Percentiles rank a stretch among this genome's conserved stretches.
These are phyloP conservation scores for Calonectria henricotiae DNA, from an alignment of 2,329 filamentous ascomycete genomes.

Conservation along the genomic window DNA sequence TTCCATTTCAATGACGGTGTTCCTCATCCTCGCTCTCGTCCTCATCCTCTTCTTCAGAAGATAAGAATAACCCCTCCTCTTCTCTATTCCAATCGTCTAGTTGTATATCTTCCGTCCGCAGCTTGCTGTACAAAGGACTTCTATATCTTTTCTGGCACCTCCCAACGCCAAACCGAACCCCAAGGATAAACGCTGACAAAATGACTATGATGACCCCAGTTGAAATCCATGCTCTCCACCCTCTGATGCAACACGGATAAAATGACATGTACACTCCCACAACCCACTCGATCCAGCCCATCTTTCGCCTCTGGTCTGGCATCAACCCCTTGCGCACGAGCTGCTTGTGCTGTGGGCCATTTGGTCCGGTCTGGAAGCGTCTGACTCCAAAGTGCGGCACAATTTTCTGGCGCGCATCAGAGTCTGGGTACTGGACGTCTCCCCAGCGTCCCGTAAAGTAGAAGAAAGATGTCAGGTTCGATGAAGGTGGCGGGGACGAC, in stretches of 20 bases:
- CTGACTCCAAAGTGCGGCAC: conserved; percentile 55
- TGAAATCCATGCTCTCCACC: conserved; percentile 56
- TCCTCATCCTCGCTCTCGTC: conserved; percentile 6
- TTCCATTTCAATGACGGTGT: not conserved
- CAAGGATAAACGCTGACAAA: conserved; percentile 34
- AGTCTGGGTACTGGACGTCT: conserved; percentile 53
- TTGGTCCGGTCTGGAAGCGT: conserved; percentile 55
- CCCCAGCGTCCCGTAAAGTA: conserved; percentile 58
- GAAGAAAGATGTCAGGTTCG: conserved; percentile 57
- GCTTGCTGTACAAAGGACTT: conserved; percentile 44
- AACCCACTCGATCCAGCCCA: conserved; percentile 53
- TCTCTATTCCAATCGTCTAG: conserved; percentile 59
- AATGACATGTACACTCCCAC: conserved; percentile 51
- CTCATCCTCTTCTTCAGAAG: conserved; percentile 38
- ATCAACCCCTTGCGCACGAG: conserved; percentile 55
- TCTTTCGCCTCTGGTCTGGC: conserved; percentile 49
- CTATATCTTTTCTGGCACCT: conserved; percentile 27
- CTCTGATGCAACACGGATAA: conserved; percentile 57
- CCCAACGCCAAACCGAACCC: conserved; percentile 33
- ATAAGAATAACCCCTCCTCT: conserved; percentile 43
- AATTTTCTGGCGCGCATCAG: conserved; percentile 55
- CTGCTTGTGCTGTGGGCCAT: conserved; percentile 55
- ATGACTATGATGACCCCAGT: conserved; percentile 41
- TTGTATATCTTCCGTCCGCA: conserved; percentile 48
- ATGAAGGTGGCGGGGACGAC: conserved; percentile 27